Conservation (phyloP, 257 asterid species). For the Nicotiana noctiflora region DNA sequence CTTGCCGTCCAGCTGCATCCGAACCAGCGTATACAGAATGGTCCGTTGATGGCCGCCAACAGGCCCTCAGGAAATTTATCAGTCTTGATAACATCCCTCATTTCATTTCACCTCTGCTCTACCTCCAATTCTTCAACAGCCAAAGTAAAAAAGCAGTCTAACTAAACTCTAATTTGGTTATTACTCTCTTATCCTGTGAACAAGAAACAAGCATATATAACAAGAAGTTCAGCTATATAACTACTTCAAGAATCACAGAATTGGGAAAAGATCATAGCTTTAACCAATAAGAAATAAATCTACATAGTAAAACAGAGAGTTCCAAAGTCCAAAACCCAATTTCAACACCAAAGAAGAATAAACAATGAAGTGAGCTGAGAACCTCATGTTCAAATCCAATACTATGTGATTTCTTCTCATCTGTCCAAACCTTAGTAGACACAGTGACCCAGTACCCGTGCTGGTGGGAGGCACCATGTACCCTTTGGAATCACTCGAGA, state of each 20-base stretch:
- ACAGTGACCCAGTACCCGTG: too few species aligned
- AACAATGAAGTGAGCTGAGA: too few species aligned
- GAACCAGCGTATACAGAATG: conserved; percentile 21
- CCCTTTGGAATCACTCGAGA: too few species aligned
- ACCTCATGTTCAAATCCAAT: too few species aligned
- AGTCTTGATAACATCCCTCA: conserved; percentile 57
- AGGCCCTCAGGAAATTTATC: conserved; percentile 42
- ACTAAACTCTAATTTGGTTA: background rate
- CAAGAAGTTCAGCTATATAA: background rate
- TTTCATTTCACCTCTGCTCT: conserved; percentile 32
- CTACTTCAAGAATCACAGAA: background rate
- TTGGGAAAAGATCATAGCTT: conserved; percentile 8
- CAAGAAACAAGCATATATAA: background rate
- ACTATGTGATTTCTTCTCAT: too few species aligned
- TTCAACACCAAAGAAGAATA: background rate
- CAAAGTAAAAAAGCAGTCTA: conserved; percentile 15
- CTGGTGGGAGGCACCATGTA: too few species aligned
- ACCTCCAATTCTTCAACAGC: conserved; percentile 34
- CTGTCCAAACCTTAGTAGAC: too few species aligned
- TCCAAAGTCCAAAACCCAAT: background rate
- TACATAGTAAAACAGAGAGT: background rate
- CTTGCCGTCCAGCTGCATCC: conserved; percentile 40
- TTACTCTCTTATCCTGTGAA: conserved; percentile 15
- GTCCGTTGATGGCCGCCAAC: conserved; percentile 37
- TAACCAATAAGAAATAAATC: conserved; percentile 1